Base-by-base conservation (phyloP, 2,329 filamentous ascomycete genomes). In the Alternaria panax region DNA sequence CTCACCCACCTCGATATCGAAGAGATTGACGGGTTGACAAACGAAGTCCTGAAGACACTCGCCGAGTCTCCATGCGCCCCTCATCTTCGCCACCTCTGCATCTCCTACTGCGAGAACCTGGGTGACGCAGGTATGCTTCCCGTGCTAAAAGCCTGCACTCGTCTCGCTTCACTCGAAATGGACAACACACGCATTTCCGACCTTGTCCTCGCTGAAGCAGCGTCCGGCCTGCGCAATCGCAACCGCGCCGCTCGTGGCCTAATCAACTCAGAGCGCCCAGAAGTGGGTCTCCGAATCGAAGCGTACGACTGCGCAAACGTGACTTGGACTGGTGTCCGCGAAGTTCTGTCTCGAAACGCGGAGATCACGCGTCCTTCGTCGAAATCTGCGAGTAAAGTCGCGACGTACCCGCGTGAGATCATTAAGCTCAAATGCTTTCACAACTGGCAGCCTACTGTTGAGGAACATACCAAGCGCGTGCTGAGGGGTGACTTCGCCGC, bases 101-200 rank as follows among this genome's bases (percentile, higher is more conserved):
- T 98, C 67, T 94, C 92, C 70, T 96, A 93, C 76, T 99, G 95
- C 75, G 94, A 96, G 75, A 88, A 86, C 55, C 79, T 99, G 2
- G 89, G 92, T 24, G 95, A 98, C 73, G 81, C 83, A 0, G 94
- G 94, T 56, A 90, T 97, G 86, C 83, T 97, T 0, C 91, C 91
- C 0, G 82, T 97, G 2, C 83, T 98, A 67, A 92, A 92, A 71
- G 86, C 84, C 28, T 96, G 93, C 76, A 84, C 85, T 0, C 84
- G 81, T 14, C 84, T 98, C 14, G 83, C 83, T 47, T 91, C 85
- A 28, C 81, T 96, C 14, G 92, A 96, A 52, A 89, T 98, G 84
- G 95, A 99, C 80, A 98, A 98, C 76, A 98, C 94, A 0, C 88
- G 91, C 46, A 88, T 97, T 63, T 94, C 92, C 16, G 92, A 98